phyloP scores from a whole-genome alignment of 768 basidiomycete genomes.

The Nidularia sp. region DNA sequence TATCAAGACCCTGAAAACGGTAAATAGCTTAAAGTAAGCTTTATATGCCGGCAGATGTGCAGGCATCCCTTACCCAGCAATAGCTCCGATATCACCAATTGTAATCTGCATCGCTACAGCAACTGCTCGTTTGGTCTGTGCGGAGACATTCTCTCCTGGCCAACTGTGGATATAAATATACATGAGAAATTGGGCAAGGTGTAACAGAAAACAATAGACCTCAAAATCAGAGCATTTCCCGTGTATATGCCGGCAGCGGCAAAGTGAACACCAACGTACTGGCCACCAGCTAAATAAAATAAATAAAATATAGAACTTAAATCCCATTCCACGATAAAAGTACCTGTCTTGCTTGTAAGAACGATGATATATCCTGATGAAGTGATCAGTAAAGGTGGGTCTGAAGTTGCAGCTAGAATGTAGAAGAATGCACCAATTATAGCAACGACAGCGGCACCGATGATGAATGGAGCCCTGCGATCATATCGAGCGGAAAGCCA shows the following conservation, averaged over 20 bases:
- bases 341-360: conserved; percentile 40
- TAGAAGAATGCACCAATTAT: conserved; percentile 38
- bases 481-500: conserved; percentile 47
- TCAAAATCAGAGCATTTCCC: conserved; percentile 51
- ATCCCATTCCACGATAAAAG: too few relatives aligned
- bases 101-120: conserved; percentile 63
- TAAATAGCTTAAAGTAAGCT: not conserved
- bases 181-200: not conserved
- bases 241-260: conserved; percentile 55
- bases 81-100: conserved; percentile 57
- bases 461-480: conserved; percentile 48
- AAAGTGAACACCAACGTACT: conserved; percentile 56
- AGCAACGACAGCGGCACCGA: conserved; percentile 40
- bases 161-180: conserved; percentile 28
- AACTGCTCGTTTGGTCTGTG: conserved; percentile 62
- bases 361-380: conserved; percentile 51
- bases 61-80: conserved; percentile 33
- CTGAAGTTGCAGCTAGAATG: not conserved
- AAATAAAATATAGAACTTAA: too few relatives aligned
- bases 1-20: conserved; percentile 38
- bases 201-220: conserved; percentile 21
- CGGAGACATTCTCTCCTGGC: conserved; percentile 67
- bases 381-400: not conserved
- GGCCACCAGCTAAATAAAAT: conserved; percentile 44
- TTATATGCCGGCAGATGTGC: too few relatives aligned